A percentile compares a stretch with the other conserved stretches of the same genome.
Conservation (phyloP, 2,329 filamentous ascomycete species). For the Stagonosporopsis rhizophila region DNA sequence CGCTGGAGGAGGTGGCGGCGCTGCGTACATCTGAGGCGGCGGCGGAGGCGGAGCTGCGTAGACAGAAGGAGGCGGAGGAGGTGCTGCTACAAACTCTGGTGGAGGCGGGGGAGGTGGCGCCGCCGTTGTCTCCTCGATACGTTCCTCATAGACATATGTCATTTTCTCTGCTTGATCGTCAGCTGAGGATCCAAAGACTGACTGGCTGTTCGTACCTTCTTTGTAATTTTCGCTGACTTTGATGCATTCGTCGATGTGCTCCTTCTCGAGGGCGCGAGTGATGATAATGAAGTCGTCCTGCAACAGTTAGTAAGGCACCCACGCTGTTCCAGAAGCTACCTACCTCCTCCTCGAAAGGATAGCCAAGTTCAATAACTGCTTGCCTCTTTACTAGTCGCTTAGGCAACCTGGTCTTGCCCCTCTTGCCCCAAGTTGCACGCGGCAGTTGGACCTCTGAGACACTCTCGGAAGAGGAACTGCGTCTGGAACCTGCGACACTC, state of each 20-base stretch:
- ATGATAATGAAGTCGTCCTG: conserved; percentile 83
- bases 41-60: conserved; percentile 22
- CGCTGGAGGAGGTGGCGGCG: conserved; percentile 14
- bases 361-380: conserved; percentile 82
- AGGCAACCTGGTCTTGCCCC: conserved; percentile 89
- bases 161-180: conserved; percentile 39
- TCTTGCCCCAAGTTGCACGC: conserved; percentile 56
- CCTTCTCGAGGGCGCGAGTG: conserved; percentile 82
- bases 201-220: conserved; percentile 48
- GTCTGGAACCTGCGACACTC: conserved; percentile 39
- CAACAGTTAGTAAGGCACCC: conserved; percentile 36
- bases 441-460: conserved; percentile 50
- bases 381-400: conserved; percentile 78
- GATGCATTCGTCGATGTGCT: conserved; percentile 90
- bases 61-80: conserved; percentile 24
- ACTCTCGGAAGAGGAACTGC: conserved; percentile 52
- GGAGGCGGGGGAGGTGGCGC: conserved; percentile 37
- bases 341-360: conserved; percentile 88
- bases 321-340: conserved; percentile 30
- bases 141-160: conserved; percentile 47
- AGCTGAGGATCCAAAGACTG: background rate
- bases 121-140: conserved; percentile 24
- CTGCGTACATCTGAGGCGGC: conserved; percentile 23
- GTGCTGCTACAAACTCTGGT: conserved; percentile 23
- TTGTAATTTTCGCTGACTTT: conserved; percentile 79